Evolutionary conservation across 163 green algal genomes (phyloP).

Genomic region (Smithsoniella earleae): DNA sequence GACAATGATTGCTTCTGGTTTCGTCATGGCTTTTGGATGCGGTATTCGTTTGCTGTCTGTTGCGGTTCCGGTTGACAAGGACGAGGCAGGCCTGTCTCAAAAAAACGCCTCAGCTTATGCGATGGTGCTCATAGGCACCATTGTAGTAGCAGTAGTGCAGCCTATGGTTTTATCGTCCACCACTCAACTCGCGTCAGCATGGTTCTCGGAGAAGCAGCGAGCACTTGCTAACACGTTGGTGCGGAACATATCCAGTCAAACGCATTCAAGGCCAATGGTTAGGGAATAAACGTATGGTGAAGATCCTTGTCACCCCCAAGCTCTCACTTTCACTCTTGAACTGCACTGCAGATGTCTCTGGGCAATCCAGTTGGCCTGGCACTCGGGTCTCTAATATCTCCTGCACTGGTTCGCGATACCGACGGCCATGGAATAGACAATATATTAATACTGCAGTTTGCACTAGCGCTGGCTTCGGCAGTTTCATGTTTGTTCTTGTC

Average conservation of each 20-base stretch:
- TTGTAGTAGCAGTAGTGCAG: constrained; percentile 13
- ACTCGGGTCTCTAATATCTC: neutral
- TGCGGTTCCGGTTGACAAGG: neutral
- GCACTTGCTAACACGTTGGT: constrained; percentile 7
- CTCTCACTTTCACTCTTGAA: too few relatives aligned
- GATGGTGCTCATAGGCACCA: constrained; percentile 1
- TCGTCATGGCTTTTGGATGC: constrained; percentile 6
- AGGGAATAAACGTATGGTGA: too few relatives aligned
- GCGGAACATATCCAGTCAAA: neutral
- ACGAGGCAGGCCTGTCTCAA: neutral
- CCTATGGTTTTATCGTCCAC: constrained; percentile 19
- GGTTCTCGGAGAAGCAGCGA: constrained; percentile 20
- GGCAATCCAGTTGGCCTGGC: constrained; percentile 15
- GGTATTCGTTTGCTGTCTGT: constrained; percentile 8
- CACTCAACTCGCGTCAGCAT: neutral
- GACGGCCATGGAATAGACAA: constrained; percentile 16
- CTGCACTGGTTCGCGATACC: neutral
- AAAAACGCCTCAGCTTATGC: constrained; percentile 10
- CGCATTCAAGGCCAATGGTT: too few relatives aligned
- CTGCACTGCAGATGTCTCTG: constrained; percentile 4
- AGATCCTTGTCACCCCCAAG: too few relatives aligned
- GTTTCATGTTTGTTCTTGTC: neutral
- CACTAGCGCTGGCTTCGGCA: neutral
- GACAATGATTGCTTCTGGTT: constrained; percentile 1
- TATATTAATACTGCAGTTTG: constrained; percentile 18